Conservation (phyloP, 2,329 filamentous ascomycete genomes). For the Phyllosticta citriasiana region DNA sequence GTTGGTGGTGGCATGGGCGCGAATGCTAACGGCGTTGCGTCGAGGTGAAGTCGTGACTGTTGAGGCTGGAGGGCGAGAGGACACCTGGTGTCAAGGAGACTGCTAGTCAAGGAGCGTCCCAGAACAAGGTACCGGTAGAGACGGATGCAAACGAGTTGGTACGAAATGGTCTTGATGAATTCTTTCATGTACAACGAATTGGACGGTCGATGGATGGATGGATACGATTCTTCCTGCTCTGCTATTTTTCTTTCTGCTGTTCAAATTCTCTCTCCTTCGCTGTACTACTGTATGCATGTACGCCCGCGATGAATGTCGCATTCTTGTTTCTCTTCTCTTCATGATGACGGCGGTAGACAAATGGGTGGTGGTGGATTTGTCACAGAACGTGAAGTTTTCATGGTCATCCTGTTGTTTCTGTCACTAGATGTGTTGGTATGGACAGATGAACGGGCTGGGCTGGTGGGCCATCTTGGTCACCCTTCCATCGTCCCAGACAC, state of each 20-base stretch:
- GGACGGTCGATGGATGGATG: neutral
- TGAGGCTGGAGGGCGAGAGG: neutral
- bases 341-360: too few species aligned
- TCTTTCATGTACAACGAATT: neutral
- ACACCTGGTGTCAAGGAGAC: neutral
- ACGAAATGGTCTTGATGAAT: neutral
- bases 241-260: neutral
- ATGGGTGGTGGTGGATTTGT: too few species aligned
- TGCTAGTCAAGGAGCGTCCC: neutral
- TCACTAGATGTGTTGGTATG: too few species aligned
- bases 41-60: neutral
- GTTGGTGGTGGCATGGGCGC: neutral
- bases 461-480: too few species aligned
- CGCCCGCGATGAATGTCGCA: neutral
- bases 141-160: neutral
- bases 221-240: neutral
- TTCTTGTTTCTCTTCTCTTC: too few species aligned
- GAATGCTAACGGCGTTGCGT: neutral
- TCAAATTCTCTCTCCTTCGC: neutral
- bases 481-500: too few species aligned
- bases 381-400: too few species aligned
- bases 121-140: neutral
- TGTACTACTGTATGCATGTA: neutral
- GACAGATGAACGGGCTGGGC: too few species aligned
- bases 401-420: too few species aligned